These are phyloP conservation scores for Oryza officinalis DNA, from an alignment of 176 grass and related monocot genomes.

Conservation along the genomic window DNA sequence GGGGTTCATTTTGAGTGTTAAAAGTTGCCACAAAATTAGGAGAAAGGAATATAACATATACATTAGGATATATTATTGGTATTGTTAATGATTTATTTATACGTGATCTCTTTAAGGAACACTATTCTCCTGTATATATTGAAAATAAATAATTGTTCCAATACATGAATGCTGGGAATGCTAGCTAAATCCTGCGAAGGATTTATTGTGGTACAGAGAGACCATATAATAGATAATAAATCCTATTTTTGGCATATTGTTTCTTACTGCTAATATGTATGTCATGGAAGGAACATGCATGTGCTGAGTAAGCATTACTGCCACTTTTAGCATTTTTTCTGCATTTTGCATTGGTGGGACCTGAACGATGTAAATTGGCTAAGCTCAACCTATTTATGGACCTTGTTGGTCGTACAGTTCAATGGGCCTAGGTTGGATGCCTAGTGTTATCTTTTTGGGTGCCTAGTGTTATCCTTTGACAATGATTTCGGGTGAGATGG, in stretches of 20 bases:
- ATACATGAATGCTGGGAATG: too few relatives aligned
- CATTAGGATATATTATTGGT: neutral
- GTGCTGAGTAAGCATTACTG: neutral
- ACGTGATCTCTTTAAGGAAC: neutral
- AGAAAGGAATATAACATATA: slow-evolving; percentile 9
- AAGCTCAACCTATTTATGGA: neutral
- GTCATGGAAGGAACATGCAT: neutral
- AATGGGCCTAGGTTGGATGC: neutral
- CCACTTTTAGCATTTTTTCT: neutral
- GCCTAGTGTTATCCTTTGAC: neutral
- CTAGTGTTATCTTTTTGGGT: neutral
- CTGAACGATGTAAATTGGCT: neutral
- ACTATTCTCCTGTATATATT: too few relatives aligned
- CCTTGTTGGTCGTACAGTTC: neutral
- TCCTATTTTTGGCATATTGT: neutral
- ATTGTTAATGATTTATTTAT: neutral
- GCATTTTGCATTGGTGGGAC: neutral
- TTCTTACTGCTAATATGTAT: neutral
- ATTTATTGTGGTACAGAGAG: too few relatives aligned
- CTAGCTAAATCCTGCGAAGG: too few relatives aligned
- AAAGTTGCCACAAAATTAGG: neutral
- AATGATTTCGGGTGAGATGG: neutral
- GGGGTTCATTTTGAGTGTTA: neutral
- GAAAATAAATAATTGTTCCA: too few relatives aligned
- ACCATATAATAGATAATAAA: too few relatives aligned